Conservation (phyloP, 2,329 filamentous ascomycete genomes). For the Venturia aucupariae region DNA sequence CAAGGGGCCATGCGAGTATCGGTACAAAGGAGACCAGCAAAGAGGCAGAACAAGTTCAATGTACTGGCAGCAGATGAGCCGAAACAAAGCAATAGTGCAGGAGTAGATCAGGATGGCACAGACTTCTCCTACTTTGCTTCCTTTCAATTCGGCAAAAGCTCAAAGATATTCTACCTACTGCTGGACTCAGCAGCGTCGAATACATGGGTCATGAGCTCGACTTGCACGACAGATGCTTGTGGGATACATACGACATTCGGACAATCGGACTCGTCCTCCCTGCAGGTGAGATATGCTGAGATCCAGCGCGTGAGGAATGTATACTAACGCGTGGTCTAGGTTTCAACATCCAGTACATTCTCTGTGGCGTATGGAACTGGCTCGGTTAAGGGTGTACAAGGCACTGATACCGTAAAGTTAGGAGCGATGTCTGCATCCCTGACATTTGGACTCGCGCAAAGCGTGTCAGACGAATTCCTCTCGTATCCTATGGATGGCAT, state of each 20-base stretch:
- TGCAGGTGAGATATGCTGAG: slow-evolving; percentile 29
- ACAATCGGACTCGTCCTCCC: slow-evolving; percentile 53
- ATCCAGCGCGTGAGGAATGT: neutral
- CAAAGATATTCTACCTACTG: slow-evolving; percentile 43
- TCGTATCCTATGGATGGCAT: slow-evolving; percentile 84
- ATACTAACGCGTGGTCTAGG: neutral
- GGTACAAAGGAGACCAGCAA: slow-evolving; percentile 21
- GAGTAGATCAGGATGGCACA: slow-evolving; percentile 44
- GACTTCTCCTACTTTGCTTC: slow-evolving; percentile 47
- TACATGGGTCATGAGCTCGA: slow-evolving; percentile 72
- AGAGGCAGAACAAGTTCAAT: slow-evolving; percentile 40
- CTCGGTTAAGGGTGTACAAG: slow-evolving; percentile 55
- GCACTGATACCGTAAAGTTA: slow-evolving; percentile 57
- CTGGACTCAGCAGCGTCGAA: slow-evolving; percentile 51
- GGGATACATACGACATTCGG: slow-evolving; percentile 61
- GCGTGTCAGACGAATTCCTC: slow-evolving; percentile 63
- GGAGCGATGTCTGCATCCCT: slow-evolving; percentile 56
- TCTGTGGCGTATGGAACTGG: slow-evolving; percentile 70
- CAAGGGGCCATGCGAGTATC: neutral
- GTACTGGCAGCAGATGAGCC: slow-evolving; percentile 33
- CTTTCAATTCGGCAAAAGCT: slow-evolving; percentile 40
- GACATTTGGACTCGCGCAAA: slow-evolving; percentile 62
- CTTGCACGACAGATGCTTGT: slow-evolving; percentile 60
- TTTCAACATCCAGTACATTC: slow-evolving; percentile 38
- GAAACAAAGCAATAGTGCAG: slow-evolving; percentile 36